Conservation (phyloP, 1,139 yeast species). For the Yueomyces sp. region DNA sequence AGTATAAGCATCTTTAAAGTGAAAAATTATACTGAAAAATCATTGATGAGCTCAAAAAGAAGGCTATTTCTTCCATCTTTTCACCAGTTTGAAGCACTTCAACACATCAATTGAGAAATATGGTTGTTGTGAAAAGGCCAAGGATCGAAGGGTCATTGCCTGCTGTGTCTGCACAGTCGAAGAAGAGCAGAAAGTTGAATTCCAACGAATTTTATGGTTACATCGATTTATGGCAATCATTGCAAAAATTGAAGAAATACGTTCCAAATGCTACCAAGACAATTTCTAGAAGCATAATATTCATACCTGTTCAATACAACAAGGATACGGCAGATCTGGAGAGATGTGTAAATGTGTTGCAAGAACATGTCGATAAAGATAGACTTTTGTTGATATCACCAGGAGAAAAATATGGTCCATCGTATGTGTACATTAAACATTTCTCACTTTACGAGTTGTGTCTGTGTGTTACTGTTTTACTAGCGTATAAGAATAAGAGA, state of each 20-base stretch:
- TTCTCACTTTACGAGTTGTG: slow-evolving; percentile 16
- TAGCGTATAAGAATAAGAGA: slow-evolving; percentile 8
- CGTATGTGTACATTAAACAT: slow-evolving; percentile 4
- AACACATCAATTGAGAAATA: no score
- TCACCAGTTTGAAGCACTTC: no score
- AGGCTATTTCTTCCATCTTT: no score
- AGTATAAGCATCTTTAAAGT: no score
- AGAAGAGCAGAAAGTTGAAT: background rate
- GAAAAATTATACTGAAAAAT: no score
- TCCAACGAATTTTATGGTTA: background rate
- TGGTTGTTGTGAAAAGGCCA: background rate
- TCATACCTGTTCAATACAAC: background rate
- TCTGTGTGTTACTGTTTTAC: slow-evolving; percentile 11
- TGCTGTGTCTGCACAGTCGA: background rate
- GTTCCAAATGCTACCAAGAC: background rate
- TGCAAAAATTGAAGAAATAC: background rate
- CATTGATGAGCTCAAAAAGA: no score
- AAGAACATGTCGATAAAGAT: slow-evolving; percentile 10
- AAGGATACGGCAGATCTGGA: slow-evolving; percentile 2
- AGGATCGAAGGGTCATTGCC: background rate
- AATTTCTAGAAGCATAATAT: background rate
- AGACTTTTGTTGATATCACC: slow-evolving; percentile 1
- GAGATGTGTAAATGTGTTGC: slow-evolving; percentile 8
- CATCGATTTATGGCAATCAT: background rate
- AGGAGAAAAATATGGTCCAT: slow-evolving; percentile 2